Conservation (phyloP, 2,329 filamentous ascomycete species). For the Colletotrichum sp. region DNA sequence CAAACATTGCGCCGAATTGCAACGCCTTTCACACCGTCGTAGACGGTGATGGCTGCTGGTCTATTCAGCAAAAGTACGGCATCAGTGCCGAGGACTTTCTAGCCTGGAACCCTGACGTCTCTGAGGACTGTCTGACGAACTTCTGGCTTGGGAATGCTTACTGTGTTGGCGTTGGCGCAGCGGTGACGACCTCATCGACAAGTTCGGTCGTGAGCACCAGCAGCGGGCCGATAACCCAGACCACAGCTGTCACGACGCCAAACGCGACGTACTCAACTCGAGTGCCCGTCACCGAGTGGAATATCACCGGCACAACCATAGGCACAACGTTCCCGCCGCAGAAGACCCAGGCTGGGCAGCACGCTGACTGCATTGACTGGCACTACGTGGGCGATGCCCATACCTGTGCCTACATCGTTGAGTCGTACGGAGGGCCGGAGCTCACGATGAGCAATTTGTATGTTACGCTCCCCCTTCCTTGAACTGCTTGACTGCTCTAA, state of each 20-base stretch:
- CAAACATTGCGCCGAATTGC: conserved; percentile 14
- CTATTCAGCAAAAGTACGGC: conserved; percentile 18
- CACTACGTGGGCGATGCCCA: conserved; percentile 1
- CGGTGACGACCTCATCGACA: not conserved
- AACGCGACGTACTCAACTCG: not conserved
- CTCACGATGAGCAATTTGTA: not conserved
- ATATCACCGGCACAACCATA: not conserved
- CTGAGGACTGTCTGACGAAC: conserved; percentile 28
- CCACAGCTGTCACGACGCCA: not conserved
- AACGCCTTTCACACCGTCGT: conserved; percentile 22
- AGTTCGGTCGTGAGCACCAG: not conserved
- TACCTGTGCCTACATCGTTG: conserved; percentile 7
- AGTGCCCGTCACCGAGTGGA: not conserved
- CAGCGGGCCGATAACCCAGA: not conserved
- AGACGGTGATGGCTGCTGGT: conserved; percentile 22
- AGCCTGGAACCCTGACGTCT: conserved; percentile 31
- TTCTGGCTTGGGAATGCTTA: conserved; percentile 21
- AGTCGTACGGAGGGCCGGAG: not conserved
- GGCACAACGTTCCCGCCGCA: conserved; percentile 21
- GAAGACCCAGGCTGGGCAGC: conserved; percentile 24
- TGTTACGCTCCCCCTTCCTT: not conserved
- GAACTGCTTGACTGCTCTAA: not conserved
- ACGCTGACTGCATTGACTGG: conserved; percentile 19
- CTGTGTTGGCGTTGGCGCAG: not conserved
- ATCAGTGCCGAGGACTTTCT: conserved; percentile 30